Conservation (phyloP, 1,139 yeast species). For the Debaryomyces sp. region DNA sequence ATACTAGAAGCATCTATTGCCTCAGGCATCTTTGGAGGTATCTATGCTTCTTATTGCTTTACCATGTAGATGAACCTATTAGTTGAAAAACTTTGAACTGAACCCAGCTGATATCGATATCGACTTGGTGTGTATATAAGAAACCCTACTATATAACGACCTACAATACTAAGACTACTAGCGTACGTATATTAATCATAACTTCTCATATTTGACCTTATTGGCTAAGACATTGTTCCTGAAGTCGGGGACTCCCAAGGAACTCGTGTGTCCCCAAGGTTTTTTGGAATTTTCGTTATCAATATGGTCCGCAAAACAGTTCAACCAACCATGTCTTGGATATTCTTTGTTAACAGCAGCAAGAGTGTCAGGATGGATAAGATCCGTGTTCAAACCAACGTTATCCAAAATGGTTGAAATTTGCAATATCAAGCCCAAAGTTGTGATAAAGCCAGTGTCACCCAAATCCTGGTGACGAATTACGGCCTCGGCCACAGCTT, state of each 20-base stretch:
- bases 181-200: conserved; percentile 19
- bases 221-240: conserved; percentile 33
- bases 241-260: conserved; percentile 37
- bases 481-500: conserved; percentile 43
- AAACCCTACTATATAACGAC: conserved; percentile 20
- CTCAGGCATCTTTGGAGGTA: conserved; percentile 19
- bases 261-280: conserved; percentile 43
- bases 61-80: neutral
- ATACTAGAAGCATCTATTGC: conserved; percentile 28
- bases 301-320: conserved; percentile 39
- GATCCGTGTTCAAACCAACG: conserved; percentile 35
- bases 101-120: conserved; percentile 4
- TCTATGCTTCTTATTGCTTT: neutral
- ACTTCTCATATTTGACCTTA: conserved; percentile 24
- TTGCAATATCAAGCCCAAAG: conserved; percentile 39
- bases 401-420: conserved; percentile 41
- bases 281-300: conserved; percentile 33
- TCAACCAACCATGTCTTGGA: conserved; percentile 36
- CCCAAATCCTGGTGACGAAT: conserved; percentile 44
- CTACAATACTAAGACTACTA: conserved; percentile 27
- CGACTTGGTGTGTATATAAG: conserved; percentile 4
- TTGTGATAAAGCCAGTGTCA: conserved; percentile 36
- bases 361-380: conserved; percentile 34
- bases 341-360: conserved; percentile 30
- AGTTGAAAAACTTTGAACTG: conserved; percentile 3